phyloP scores from a whole-genome alignment of 2,329 filamentous ascomycete genomes.

The Alternaria metachromatica region DNA sequence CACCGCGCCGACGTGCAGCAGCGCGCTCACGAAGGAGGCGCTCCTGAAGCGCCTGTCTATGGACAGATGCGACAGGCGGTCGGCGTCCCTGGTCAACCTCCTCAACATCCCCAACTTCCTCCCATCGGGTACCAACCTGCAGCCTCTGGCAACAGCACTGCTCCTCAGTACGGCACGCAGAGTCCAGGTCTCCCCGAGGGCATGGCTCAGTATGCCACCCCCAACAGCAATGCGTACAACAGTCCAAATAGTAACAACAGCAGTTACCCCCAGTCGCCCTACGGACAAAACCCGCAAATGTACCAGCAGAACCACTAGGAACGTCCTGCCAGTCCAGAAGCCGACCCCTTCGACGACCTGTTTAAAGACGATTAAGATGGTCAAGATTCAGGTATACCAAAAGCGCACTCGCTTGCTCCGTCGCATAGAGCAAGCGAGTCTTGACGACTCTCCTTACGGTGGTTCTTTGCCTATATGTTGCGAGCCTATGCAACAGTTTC shows the following conservation, averaged over 20 bases:
- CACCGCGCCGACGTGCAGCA: conserved; percentile 69
- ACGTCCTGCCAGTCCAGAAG: not conserved
- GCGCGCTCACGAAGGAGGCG: conserved; percentile 59
- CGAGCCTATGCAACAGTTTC: conserved; percentile 33
- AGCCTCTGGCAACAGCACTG: conserved; percentile 49
- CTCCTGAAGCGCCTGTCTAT: conserved; percentile 54
- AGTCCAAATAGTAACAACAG: conserved; percentile 52
- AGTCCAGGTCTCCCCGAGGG: conserved; percentile 56
- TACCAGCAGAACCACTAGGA: conserved; percentile 53
- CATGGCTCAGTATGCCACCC: conserved; percentile 57
- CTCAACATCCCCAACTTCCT: conserved; percentile 56
- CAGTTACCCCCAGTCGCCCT: conserved; percentile 60
- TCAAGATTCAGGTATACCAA: conserved; percentile 8
- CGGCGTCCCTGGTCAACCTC: conserved; percentile 53
- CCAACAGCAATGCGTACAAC: conserved; percentile 52
- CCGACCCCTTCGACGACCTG: not conserved
- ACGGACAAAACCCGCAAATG: conserved; percentile 56
- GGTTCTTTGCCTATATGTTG: conserved; percentile 31
- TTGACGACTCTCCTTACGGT: conserved; percentile 35
- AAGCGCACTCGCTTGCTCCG: conserved; percentile 19
- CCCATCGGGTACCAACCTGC: conserved; percentile 60
- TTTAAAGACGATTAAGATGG: not conserved
- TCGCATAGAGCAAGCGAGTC: conserved; percentile 13
- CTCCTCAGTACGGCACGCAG: conserved; percentile 55
- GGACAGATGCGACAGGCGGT: conserved; percentile 56